Evolutionary conservation across 345 rosid genomes (phyloP).

Genomic region (Eucalyptus melliodora): DNA sequence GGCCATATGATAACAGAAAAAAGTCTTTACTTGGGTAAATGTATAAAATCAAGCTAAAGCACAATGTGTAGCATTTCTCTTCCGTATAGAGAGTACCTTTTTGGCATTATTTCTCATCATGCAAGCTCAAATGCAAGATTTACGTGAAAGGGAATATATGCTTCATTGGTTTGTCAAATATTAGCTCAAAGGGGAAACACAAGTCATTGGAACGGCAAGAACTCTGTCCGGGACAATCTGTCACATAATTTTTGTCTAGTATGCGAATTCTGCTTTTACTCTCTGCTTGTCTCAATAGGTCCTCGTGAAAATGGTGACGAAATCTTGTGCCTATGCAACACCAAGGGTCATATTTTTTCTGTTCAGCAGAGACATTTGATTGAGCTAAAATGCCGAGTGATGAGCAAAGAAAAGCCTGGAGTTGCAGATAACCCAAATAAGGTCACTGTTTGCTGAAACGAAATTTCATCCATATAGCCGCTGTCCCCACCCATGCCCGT

Average conservation of each 20-base stretch:
- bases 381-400: not conserved
- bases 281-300: not conserved
- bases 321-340: not conserved
- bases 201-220: not conserved
- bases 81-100: not conserved
- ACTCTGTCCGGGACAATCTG: not conserved
- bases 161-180: not conserved
- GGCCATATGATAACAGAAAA: not conserved
- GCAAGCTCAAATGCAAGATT: not conserved
- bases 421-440: not conserved
- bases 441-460: not conserved
- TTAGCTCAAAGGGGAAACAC: not conserved
- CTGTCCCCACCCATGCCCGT: not conserved
- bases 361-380: not conserved
- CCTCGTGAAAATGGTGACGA: not conserved
- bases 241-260: not conserved
- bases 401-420: not conserved
- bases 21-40: not conserved
- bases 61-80: not conserved
- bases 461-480: not conserved
- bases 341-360: not conserved
- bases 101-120: not conserved
- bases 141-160: not conserved
- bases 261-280: not conserved
- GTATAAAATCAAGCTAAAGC: not conserved